These are phyloP conservation scores for Lepiota venenata DNA, from an alignment of 768 basidiomycete species.

Conservation along the genomic window DNA sequence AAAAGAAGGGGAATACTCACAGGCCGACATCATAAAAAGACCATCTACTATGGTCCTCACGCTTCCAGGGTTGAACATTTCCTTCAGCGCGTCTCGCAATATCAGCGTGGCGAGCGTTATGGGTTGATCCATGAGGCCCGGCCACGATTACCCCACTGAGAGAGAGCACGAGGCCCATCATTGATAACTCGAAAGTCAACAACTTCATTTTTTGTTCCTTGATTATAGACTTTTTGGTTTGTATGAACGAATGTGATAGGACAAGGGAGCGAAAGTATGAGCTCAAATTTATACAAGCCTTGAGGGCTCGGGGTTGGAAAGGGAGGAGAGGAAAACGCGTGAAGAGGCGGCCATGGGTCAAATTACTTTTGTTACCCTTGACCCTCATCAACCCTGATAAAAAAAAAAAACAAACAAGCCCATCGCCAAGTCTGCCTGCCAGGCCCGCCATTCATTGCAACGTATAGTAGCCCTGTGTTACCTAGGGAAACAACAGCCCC, in stretches of 20 bases:
- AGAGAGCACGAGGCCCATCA: constrained; percentile 25
- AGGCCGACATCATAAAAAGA: constrained; percentile 38
- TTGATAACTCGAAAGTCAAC: constrained; percentile 17
- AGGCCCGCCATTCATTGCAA: no score
- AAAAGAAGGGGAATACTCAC: background rate
- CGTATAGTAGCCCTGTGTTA: no score
- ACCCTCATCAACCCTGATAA: background rate
- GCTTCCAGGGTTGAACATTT: constrained; percentile 34
- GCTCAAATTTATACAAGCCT: background rate
- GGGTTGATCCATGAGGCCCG: constrained; percentile 16
- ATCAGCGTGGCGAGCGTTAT: constrained; percentile 37
- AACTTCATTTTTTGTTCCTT: constrained; percentile 13
- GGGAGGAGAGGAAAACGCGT: background rate
- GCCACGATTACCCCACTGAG: constrained; percentile 28
- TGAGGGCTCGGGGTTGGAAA: background rate
- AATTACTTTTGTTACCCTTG: background rate
- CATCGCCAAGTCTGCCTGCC: background rate
- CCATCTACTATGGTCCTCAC: constrained; percentile 33
- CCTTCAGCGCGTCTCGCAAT: constrained; percentile 43
- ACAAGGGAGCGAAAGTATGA: constrained; percentile 2
- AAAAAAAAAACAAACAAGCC: background rate
- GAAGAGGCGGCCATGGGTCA: background rate
- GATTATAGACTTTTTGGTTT: background rate
- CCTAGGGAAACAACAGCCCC: no score
- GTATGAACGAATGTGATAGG: constrained; percentile 11